A percentile compares a stretch with the other conserved stretches of the same genome.
Evolutionary conservation across 2,329 filamentous ascomycete genomes (phyloP).

Genomic region (Aspergillus unguis): DNA sequence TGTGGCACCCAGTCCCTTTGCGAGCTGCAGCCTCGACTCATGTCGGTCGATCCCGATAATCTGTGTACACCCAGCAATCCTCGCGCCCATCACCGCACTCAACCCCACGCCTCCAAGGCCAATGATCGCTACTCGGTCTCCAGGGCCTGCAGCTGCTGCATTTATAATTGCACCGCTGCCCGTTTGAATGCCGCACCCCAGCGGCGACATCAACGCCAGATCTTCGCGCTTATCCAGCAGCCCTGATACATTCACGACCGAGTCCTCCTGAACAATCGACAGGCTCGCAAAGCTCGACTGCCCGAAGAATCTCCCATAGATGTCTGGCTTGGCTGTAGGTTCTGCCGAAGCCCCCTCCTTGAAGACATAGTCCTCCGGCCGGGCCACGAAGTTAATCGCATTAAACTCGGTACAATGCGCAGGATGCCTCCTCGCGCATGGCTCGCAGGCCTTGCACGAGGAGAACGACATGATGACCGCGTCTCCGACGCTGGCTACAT

Average conservation of each 20-base stretch:
- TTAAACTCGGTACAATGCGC: constrained; percentile 51
- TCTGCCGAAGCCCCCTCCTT: constrained; percentile 1
- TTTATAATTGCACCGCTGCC: constrained; percentile 8
- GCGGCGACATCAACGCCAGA: constrained; percentile 31
- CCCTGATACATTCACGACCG: constrained; percentile 42
- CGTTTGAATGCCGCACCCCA: constrained; percentile 9
- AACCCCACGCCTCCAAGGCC: constrained; percentile 49
- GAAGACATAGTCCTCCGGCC: constrained; percentile 9
- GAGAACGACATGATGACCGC: constrained; percentile 49
- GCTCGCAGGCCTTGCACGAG: constrained; percentile 48
- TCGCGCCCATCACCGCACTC: constrained; percentile 49
- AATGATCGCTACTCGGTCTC: constrained; percentile 26
- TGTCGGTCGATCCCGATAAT: constrained; percentile 45
- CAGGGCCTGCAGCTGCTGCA: background rate
- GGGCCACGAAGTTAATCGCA: constrained; percentile 43
- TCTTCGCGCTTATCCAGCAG: constrained; percentile 30
- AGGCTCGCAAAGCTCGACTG: constrained; percentile 46
- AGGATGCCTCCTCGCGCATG: constrained; percentile 46
- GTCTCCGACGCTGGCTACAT: constrained; percentile 44
- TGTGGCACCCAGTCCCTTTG: constrained; percentile 42
- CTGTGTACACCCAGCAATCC: constrained; percentile 38
- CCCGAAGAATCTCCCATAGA: constrained; percentile 48
- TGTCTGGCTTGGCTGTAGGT: constrained; percentile 13
- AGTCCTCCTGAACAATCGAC: constrained; percentile 39
- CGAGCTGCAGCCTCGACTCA: constrained; percentile 34